phyloP scores from a whole-genome alignment of 208 protist genomes.

The Trypanosoma caninum region DNA sequence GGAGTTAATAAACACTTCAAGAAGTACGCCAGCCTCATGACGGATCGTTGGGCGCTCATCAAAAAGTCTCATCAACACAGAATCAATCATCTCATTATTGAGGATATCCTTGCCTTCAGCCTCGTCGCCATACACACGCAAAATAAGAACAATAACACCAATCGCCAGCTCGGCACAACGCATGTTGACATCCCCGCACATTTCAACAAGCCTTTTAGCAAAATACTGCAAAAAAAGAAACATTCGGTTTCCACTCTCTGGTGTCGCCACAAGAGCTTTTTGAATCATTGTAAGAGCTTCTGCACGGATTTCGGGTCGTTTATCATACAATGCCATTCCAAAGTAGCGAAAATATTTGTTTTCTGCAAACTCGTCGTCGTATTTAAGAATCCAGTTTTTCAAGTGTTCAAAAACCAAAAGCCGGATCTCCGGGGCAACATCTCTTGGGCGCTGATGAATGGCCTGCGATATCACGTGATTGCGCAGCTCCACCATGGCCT shows the following conservation, averaged over 20 bases:
- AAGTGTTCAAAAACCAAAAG: slow-evolving; percentile 66
- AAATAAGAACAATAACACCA: slow-evolving; percentile 69
- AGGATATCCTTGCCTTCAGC: slow-evolving; percentile 62
- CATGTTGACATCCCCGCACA: slow-evolving; percentile 79
- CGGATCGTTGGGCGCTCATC: slow-evolving; percentile 87
- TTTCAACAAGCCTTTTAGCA: slow-evolving; percentile 73
- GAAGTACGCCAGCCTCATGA: slow-evolving; percentile 70
- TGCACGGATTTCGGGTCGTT: slow-evolving; percentile 68
- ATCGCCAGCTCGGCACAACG: slow-evolving; percentile 85
- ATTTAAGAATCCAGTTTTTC: slow-evolving; percentile 70
- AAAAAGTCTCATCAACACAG: slow-evolving; percentile 74
- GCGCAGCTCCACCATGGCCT: slow-evolving; percentile 49
- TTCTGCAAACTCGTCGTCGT: slow-evolving; percentile 73
- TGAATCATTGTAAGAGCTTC: slow-evolving; percentile 79
- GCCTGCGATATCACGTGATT: slow-evolving; percentile 81
- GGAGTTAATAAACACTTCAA: slow-evolving; percentile 85
- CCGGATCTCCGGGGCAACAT: slow-evolving; percentile 83
- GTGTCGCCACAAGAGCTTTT: slow-evolving; percentile 46
- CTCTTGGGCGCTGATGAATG: slow-evolving; percentile 79
- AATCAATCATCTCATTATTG: slow-evolving; percentile 78
- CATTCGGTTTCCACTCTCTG: slow-evolving; percentile 65
- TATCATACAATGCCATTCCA: slow-evolving; percentile 88
- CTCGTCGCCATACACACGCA: slow-evolving; percentile 55
- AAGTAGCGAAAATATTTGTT: slow-evolving; percentile 92
- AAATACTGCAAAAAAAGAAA: slow-evolving; percentile 88